Evolutionary conservation across 257 asterid genomes (phyloP), one percentile per base, ranked within the genome.

Genomic region (Fraxinus pennsylvanica): DNA sequence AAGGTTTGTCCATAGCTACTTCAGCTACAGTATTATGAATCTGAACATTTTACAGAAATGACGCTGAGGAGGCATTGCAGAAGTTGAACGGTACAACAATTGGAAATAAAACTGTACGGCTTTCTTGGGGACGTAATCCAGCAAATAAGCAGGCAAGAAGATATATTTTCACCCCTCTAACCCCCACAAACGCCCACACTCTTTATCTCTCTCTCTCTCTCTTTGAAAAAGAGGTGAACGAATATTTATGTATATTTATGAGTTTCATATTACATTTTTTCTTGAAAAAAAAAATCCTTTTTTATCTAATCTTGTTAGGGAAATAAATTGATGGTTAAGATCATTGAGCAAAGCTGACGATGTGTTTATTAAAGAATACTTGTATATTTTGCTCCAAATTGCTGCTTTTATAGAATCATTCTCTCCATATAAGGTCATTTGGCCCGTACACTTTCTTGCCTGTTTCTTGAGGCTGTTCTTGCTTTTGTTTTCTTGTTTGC

Each of bases 71-170:
- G 61, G 91, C 91, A 66, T 65, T 87, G 84, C 86, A 83, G 86
- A 85, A 87, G 76, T 73, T 83, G 82, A 85, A 79, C 33, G 87
- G 86, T 39, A 83, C 84, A 30, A 79, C 74, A 12, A 85, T 85
- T 43, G 89, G 89, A 43, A 85, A 85, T 73, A 87, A 85, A 70
- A 79, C 86, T 21, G 91, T 87, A 65, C 83, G 90, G 12, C 90
- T 87, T 35, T 82, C 89, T 78, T 85, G 89, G 90, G 90, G 90
- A 15, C 86, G 89, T 52, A 85, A 87, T 76, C 87, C 89, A 43
- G 89, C 82, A 68, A 87, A 85, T 43, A 87, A 85, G 73, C 90
- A 82, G 88, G 90, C 74, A 61, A 61, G 33, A 21, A 19, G 6
- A 57, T 5, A 57, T 19, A 17, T 54, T 19, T 19, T 54, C 27